Conservation (phyloP, 225 moss, liverwort and hornwort genomes). For the Pseudoscleropodium purum region DNA sequence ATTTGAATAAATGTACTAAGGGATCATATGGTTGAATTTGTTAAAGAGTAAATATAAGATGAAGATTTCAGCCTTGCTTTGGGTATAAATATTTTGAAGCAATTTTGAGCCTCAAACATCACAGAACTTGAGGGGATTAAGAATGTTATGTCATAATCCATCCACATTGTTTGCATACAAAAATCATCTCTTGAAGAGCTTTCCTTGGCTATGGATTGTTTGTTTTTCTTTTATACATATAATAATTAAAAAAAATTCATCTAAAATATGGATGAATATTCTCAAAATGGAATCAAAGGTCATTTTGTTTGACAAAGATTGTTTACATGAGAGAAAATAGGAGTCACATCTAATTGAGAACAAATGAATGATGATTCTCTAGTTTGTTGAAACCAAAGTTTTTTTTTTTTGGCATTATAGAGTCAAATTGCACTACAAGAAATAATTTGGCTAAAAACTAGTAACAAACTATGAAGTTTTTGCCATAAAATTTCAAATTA, state of each 20-base stretch:
- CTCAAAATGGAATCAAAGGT: too few relatives aligned
- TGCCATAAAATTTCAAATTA: too few relatives aligned
- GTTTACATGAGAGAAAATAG: neutral
- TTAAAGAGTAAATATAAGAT: too few relatives aligned
- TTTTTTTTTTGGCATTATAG: too few relatives aligned
- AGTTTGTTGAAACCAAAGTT: neutral
- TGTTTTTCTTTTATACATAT: neutral
- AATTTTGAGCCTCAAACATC: neutral
- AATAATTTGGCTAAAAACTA: neutral
- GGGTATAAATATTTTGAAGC: neutral
- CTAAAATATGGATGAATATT: neutral
- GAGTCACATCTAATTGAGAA: neutral
- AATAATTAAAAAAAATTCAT: neutral
- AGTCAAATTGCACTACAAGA: too few relatives aligned
- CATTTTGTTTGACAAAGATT: neutral
- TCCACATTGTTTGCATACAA: too few relatives aligned
- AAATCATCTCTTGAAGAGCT: neutral
- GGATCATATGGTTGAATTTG: fast-evolving
- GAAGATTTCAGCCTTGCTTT: neutral
- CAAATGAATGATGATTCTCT: neutral
- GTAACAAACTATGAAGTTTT: too few relatives aligned
- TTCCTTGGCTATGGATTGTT: neutral
- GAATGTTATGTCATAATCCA: neutral
- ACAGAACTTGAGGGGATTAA: fast-evolving
- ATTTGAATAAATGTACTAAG: neutral